Percentiles rank a stretch among this genome's conserved stretches.
Evolutionary conservation across 768 basidiomycete genomes (phyloP).

Genomic region (Baorangia bicolor): DNA sequence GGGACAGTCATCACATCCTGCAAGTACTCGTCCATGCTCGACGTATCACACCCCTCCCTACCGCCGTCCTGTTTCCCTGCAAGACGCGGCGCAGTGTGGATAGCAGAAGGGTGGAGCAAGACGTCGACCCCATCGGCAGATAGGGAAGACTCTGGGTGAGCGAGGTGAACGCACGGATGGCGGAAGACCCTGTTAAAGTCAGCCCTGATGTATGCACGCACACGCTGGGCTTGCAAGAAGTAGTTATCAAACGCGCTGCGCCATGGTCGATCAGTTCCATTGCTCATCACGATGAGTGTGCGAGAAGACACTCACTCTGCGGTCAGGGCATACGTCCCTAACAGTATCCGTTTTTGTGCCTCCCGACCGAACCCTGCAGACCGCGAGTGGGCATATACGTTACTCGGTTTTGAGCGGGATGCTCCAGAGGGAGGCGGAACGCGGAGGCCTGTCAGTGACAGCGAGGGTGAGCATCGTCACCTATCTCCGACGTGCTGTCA

Average conservation of each 20-base stretch:
- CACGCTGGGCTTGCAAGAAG: constrained; percentile 87
- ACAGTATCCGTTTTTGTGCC: constrained; percentile 80
- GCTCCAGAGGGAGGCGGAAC: constrained; percentile 41
- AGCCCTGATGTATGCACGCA: constrained; percentile 65
- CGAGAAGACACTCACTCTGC: constrained; percentile 65
- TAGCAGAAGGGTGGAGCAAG: constrained; percentile 83
- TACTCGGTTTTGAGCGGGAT: constrained; percentile 48
- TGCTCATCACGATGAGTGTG: not conserved
- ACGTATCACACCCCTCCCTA: not conserved
- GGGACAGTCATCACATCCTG: constrained; percentile 94
- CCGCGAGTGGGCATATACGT: constrained; percentile 65
- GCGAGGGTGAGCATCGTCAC: not conserved
- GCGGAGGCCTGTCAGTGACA: constrained; percentile 45
- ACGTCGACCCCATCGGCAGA: constrained; percentile 61
- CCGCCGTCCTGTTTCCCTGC: constrained; percentile 1
- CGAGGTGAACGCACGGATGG: constrained; percentile 48
- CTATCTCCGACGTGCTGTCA: not conserved
- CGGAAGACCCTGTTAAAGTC: constrained; percentile 77
- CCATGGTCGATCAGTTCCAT: not conserved
- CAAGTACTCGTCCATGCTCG: constrained; percentile 62
- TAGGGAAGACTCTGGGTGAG: constrained; percentile 9
- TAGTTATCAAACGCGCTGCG: constrained; percentile 95
- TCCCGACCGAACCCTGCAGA: constrained; percentile 77
- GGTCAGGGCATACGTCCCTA: constrained; percentile 89
- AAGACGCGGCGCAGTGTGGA: constrained; percentile 76